Conservation (phyloP, 2,329 filamentous ascomycete species). For the Xylaria sp. region DNA sequence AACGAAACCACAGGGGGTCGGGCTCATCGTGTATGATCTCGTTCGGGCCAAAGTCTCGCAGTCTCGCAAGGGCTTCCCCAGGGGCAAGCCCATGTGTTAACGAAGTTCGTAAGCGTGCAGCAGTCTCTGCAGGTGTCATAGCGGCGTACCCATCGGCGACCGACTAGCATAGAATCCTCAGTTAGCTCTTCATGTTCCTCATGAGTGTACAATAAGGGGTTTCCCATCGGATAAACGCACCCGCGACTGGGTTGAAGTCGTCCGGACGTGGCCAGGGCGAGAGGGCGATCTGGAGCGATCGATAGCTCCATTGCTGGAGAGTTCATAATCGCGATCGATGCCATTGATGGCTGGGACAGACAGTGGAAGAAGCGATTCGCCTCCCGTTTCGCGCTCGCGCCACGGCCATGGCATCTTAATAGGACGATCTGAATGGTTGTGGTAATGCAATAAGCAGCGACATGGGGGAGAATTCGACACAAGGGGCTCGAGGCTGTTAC, state of each 20-base stretch:
- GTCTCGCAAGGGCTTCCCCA: constrained; percentile 77
- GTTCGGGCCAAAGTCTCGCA: constrained; percentile 85
- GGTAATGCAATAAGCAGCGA: constrained; percentile 29
- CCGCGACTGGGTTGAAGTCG: constrained; percentile 61
- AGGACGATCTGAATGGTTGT: constrained; percentile 31
- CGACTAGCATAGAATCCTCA: constrained; percentile 44
- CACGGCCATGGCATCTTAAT: constrained; percentile 47
- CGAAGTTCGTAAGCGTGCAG: constrained; percentile 80
- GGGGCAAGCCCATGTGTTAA: constrained; percentile 80
- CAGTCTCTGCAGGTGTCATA: constrained; percentile 79
- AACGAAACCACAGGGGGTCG: constrained; percentile 93
- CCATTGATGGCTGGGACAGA: constrained; percentile 43
- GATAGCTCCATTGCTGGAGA: constrained; percentile 34
- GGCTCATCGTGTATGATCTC: constrained; percentile 93
- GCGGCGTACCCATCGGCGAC: constrained; percentile 66
- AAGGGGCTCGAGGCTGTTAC: background rate
- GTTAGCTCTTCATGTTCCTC: constrained; percentile 2
- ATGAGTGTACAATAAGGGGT: background rate
- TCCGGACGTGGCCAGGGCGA: constrained; percentile 49
- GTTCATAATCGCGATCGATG: constrained; percentile 37
- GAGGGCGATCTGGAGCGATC: constrained; percentile 45
- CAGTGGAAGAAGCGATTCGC: constrained; percentile 45
- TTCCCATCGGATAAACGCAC: constrained; percentile 45
- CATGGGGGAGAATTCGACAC: constrained; percentile 31
- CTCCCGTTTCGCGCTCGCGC: constrained; percentile 43